Evolutionary conservation across 2,329 filamentous ascomycete species (phyloP).

Genomic region (Talaromyces funiculosus): DNA sequence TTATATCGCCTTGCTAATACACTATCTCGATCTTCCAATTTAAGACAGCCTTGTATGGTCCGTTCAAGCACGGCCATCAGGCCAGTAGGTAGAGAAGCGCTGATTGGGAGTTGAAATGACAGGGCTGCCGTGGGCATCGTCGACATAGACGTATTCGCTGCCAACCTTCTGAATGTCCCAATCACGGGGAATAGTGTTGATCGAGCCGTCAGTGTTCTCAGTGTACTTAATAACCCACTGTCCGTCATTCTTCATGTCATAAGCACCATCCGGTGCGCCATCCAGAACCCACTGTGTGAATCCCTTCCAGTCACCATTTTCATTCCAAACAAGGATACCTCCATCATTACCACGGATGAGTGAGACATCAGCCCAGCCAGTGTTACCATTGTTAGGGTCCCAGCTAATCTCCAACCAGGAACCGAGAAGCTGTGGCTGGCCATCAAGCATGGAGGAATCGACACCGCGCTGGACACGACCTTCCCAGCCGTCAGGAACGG

Average conservation of each 20-base stretch:
- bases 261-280: slow-evolving; percentile 1
- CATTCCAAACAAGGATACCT: slow-evolving; percentile 7
- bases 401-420: slow-evolving; percentile 9
- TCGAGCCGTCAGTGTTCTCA: background rate
- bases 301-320: slow-evolving; percentile 2
- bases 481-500: background rate
- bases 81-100: slow-evolving; percentile 6
- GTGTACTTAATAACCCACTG: slow-evolving; percentile 4
- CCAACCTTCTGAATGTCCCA: slow-evolving; percentile 3
- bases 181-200: slow-evolving; percentile 7
- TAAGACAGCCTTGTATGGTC: too few species aligned
- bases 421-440: slow-evolving; percentile 2
- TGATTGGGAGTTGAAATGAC: slow-evolving; percentile 6
- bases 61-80: background rate
- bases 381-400: background rate
- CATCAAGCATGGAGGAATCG: slow-evolving; percentile 1
- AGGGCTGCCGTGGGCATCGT: slow-evolving; percentile 3
- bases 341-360: slow-evolving; percentile 8
- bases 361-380: slow-evolving; percentile 7
- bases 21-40: background rate
- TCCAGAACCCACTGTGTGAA: slow-evolving; percentile 5
- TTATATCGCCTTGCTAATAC: background rate
- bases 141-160: background rate
- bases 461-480: slow-evolving; percentile 7
- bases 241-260: slow-evolving; percentile 7